Base-by-base conservation (phyloP, 345 rosid genomes). In the Orychophragmus violaceus region DNA sequence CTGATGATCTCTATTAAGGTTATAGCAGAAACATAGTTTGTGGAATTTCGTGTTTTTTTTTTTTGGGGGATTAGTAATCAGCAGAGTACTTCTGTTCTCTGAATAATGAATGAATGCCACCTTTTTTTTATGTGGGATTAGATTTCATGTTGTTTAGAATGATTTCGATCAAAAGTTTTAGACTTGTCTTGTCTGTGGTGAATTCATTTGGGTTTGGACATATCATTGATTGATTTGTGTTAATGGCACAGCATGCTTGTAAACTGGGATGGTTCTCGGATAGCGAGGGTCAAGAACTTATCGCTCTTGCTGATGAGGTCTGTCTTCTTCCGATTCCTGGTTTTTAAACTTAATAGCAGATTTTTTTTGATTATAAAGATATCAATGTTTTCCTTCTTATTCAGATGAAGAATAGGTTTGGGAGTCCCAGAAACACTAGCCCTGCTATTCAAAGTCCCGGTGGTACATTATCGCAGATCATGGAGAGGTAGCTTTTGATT, bases 1-100 rank as follows among this genome's bases (percentile, higher is more conserved):
- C 79, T 94, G 63, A 81, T 94, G 97, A 72, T 87, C 77, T 94
- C 99, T 3, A 78, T 84, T 16, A 94, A 94, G 99, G 97, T 94
- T 82, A 32, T 37, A 51, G 13, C 54, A 49, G 46, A 29, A 13
- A 17, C 18, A 50, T 7, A 23, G 46, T 62, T 2, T 24, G 37
- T 25, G 8, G 32, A 7, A 18, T 4, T 32, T 42, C 8, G 49
- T 18, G 39, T 49, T 63, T 54, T 27, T n/a, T n/a, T n/a, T n/a
- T 52, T 65, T 57, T 39, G 18, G 7, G 14, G 18, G 7, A 39
- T 39, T 39, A n/a, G 18, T 39, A 39, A 39, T 2, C 45, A n/a
- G 45, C 45, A 14, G 1, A 5, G 4, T 28, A 8, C 8, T 28
- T 28, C 32, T 28, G 8, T 28, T 2, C 32, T 35, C 14, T 30